Conservation (phyloP, 192 early-diverging fungal species). For the Linderina pennispora region DNA sequence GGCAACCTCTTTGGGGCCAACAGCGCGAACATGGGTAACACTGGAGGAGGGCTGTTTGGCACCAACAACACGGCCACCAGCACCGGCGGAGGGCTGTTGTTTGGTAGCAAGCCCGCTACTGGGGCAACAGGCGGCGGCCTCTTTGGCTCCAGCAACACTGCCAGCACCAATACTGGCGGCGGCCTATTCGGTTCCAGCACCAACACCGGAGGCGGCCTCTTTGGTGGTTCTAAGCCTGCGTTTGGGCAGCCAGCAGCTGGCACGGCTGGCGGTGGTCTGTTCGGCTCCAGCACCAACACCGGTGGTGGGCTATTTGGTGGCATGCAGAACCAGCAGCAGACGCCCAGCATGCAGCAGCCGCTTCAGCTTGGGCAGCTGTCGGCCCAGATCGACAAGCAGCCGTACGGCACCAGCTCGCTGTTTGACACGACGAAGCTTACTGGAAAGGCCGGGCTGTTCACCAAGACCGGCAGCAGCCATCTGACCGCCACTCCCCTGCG, state of each 20-base stretch:
- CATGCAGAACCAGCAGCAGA: constrained; percentile 6
- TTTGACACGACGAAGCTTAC: constrained; percentile 52
- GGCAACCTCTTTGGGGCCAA: constrained; percentile 6
- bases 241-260: constrained; percentile 3
- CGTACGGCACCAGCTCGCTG: constrained; percentile 82
- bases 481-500: constrained; percentile 33
- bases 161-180: constrained; percentile 31
- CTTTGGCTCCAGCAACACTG: constrained; percentile 45
- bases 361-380: constrained; percentile 35
- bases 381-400: constrained; percentile 77
- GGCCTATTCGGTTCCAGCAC: constrained; percentile 10
- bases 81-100: constrained; percentile 5
- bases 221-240: constrained; percentile 10
- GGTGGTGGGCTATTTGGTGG: constrained; percentile 1
- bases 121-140: constrained; percentile 11
- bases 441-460: constrained; percentile 4
- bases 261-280: constrained; percentile 28
- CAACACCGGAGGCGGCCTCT: background rate
- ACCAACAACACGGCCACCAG: too few species aligned
- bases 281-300: constrained; percentile 5
- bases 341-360: too few species aligned
- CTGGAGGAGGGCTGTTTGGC: constrained; percentile 16
- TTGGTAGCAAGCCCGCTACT: background rate
- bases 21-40: background rate
- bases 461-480: constrained; percentile 20